Base-by-base conservation (phyloP, 805 yeast species). In the Yarrowia keelungensis region DNA sequence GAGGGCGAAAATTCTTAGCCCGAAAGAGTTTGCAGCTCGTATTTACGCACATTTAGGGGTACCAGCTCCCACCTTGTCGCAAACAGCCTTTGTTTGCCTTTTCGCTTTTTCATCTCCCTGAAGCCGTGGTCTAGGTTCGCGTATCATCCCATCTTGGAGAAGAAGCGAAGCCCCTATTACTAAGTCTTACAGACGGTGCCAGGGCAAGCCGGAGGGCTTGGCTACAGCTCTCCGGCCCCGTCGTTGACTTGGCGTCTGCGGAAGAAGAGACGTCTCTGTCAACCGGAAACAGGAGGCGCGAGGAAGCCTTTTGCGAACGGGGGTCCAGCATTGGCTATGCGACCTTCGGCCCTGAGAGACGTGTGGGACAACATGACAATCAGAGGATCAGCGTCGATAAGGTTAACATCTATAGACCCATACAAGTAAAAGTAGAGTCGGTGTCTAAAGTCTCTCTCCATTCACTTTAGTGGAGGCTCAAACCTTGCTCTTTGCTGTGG, bases 301-400 rank as follows among this genome's bases (percentile, higher is more conserved):
- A 26, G 32, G 32, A 5, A 26, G 32, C 32, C 32, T 26, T 5
- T 26, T 26, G 32, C 32, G 32, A 26, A 26, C 32, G 32, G 12
- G 47, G 26, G 47, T 11, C 19, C 19, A 49, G 53, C 53, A 49
- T 49, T 26, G 53, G 53, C 53, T 49, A 49, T 49, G 54, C 54
- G 51, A 47, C 36, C 11, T 26, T 9, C 36, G 51, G 51, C 51
- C 51, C 36, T 47, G 36, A 47, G 36, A 47, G 51, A 26, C 16
- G 50, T 46, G 19, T 8, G 54, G 26, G 22, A 26, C 54, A 50
- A 51, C 43, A 36, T 16, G 58, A 53, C 43, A 36, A 53, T 53
- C 58, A 14, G 43, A 51, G 16, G 59, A 39, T 53, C 59, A 53
- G 45, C 59, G n/a, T 12, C 59, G 59, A 53, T 53, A 39, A 53